Evolutionary conservation across 495 filamentous ascomycete species (phyloP).

Genomic region (Trichoderma reesei): DNA sequence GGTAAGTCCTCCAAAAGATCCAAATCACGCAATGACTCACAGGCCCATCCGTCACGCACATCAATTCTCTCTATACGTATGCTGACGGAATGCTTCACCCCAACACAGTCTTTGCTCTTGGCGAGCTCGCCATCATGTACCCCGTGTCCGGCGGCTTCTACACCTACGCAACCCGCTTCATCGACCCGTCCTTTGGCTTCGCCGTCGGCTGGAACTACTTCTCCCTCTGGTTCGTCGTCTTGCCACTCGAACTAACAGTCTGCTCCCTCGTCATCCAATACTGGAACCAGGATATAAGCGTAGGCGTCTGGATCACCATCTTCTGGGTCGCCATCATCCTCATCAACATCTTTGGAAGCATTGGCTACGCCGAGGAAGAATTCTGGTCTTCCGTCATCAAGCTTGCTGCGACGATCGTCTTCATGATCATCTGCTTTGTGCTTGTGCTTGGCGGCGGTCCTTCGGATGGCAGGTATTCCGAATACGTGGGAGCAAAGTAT

Average conservation of each 20-base stretch:
- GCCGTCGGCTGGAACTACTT: constrained; percentile 80
- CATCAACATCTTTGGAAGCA: constrained; percentile 62
- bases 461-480: constrained; percentile 30
- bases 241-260: constrained; percentile 47
- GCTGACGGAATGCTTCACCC: constrained; percentile 14
- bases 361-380: constrained; percentile 63
- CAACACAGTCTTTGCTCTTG: constrained; percentile 51
- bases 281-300: constrained; percentile 40
- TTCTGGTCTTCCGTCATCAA: constrained; percentile 45
- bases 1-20: constrained; percentile 18
- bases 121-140: constrained; percentile 64
- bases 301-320: constrained; percentile 63
- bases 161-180: constrained; percentile 62
- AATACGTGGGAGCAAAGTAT: constrained; percentile 47
- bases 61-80: background rate
- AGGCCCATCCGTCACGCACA: no score
- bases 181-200: constrained; percentile 73
- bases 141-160: constrained; percentile 52
- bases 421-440: constrained; percentile 61
- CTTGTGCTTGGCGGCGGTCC: constrained; percentile 59
- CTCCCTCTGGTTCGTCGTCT: constrained; percentile 50
- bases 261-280: constrained; percentile 46
- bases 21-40: background rate
- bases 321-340: constrained; percentile 67
- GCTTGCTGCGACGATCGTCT: constrained; percentile 51